Evolutionary conservation across 768 basidiomycete genomes (phyloP).

Genomic region (Boletus sensibilis): DNA sequence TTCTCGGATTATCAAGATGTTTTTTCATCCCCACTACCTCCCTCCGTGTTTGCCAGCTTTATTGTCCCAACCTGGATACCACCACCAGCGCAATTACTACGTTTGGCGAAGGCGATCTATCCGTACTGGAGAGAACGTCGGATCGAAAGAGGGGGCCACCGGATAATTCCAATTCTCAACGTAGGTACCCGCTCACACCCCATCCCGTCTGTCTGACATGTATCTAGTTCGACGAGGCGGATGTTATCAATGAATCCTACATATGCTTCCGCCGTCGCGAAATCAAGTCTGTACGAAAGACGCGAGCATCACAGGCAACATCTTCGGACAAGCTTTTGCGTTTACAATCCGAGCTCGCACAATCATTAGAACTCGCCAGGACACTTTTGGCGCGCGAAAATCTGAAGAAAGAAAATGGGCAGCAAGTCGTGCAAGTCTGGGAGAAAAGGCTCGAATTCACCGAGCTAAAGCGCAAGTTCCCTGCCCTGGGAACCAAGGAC

Average conservation of each 20-base stretch:
- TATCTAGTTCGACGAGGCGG: slow-evolving; percentile 79
- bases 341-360: slow-evolving; percentile 71
- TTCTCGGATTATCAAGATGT: slow-evolving; percentile 72
- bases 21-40: slow-evolving; percentile 57
- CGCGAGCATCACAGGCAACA: slow-evolving; percentile 84
- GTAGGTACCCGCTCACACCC: slow-evolving; percentile 43
- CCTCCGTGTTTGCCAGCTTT: slow-evolving; percentile 68
- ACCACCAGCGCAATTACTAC: slow-evolving; percentile 55
- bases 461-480: slow-evolving; percentile 78
- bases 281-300: slow-evolving; percentile 91
- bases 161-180: slow-evolving; percentile 85
- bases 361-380: slow-evolving; percentile 70
- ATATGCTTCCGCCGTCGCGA: slow-evolving; percentile 97
- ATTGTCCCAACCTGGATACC: slow-evolving; percentile 70
- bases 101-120: slow-evolving; percentile 73
- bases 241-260: slow-evolving; percentile 88
- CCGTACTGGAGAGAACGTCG: slow-evolving; percentile 90
- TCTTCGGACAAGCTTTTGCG: slow-evolving; percentile 87
- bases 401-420: slow-evolving; percentile 64
- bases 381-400: slow-evolving; percentile 70
- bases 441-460: slow-evolving; percentile 71
- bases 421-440: slow-evolving; percentile 68
- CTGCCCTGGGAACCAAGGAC: slow-evolving; percentile 54
- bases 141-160: slow-evolving; percentile 72
- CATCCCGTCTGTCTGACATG: slow-evolving; percentile 1